These are phyloP conservation scores for Epicoccum sorghinum DNA, from an alignment of 2,329 filamentous ascomycete genomes.

Conservation along the genomic window DNA sequence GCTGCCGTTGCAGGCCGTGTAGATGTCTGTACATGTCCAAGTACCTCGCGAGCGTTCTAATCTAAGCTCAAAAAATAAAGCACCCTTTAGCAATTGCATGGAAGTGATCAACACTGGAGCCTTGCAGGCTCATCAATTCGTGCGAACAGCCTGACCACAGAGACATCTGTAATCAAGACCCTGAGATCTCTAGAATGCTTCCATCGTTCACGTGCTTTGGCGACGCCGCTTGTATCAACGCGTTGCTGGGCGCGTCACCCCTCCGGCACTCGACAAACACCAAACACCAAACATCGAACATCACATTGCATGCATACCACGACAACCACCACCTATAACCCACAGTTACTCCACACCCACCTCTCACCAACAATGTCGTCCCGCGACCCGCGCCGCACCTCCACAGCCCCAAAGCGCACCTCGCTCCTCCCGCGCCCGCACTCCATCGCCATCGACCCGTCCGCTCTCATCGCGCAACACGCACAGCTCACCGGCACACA, in stretches of 20 bases:
- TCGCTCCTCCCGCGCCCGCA: slow-evolving; percentile 48
- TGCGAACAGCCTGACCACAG: no score
- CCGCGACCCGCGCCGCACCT: slow-evolving; percentile 36
- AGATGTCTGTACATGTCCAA: not conserved
- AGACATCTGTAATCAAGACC: no score
- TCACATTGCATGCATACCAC: not conserved
- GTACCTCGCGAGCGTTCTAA: not conserved
- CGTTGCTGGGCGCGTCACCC: slow-evolving; percentile 3
- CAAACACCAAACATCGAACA: not conserved
- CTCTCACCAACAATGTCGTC: slow-evolving; percentile 22
- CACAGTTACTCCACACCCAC: not conserved
- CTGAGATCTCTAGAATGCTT: no score
- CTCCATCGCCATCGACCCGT: slow-evolving; percentile 51
- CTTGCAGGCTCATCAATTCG: no score
- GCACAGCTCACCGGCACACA: slow-evolving; percentile 69
- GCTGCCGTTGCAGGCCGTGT: slow-evolving; percentile 21
- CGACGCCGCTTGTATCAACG: slow-evolving; percentile 3
- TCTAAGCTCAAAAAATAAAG: not conserved
- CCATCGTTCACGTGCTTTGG: slow-evolving; percentile 8
- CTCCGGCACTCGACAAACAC: not conserved
- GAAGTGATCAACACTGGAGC: not conserved
- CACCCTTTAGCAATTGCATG: not conserved
- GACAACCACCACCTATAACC: not conserved
- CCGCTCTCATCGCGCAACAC: slow-evolving; percentile 56
- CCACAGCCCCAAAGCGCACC: slow-evolving; percentile 42